Percentiles rank a stretch among this genome's conserved stretches.
phyloP scores from a whole-genome alignment of 2,329 filamentous ascomycete species.

The Escovopsis sp. region DNA sequence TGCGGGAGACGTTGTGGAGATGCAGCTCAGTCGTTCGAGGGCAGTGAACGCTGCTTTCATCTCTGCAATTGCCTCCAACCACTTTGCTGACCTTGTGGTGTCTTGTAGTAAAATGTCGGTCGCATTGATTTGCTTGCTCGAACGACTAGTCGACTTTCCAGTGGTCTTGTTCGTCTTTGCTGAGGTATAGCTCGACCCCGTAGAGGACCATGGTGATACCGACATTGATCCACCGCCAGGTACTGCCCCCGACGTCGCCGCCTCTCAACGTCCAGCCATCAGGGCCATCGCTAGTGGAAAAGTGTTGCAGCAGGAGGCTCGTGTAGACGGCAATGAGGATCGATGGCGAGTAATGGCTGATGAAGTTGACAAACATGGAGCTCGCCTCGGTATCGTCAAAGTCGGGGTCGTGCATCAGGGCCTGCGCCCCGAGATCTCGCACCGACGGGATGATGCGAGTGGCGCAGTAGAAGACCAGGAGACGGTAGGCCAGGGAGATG shows the following conservation, averaged over 20 bases:
- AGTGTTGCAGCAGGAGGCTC: slow-evolving; percentile 88
- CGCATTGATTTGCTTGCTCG: neutral
- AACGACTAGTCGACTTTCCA: slow-evolving; percentile 77
- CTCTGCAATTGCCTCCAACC: neutral
- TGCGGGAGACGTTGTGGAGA: no score
- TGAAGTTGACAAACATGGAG: slow-evolving; percentile 62
- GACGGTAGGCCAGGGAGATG: slow-evolving; percentile 84
- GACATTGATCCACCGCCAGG: slow-evolving; percentile 90
- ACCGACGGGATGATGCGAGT: slow-evolving; percentile 93
- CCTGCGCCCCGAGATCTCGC: slow-evolving; percentile 69
- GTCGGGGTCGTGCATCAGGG: slow-evolving; percentile 69
- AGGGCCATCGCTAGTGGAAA: slow-evolving; percentile 58
- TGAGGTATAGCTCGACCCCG: slow-evolving; percentile 76
- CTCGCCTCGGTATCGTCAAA: slow-evolving; percentile 77
- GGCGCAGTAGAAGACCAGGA: slow-evolving; percentile 89
- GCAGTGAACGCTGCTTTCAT: no score
- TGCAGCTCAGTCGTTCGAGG: no score
- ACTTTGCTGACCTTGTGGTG: neutral
- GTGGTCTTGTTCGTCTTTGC: slow-evolving; percentile 74
- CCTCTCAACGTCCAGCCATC: slow-evolving; percentile 76
- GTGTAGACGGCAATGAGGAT: slow-evolving; percentile 95
- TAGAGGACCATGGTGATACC: slow-evolving; percentile 82
- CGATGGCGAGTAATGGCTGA: slow-evolving; percentile 89
- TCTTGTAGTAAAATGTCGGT: neutral
- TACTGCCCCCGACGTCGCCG: slow-evolving; percentile 64